phyloP scores from a whole-genome alignment of 2,329 filamentous ascomycete genomes.

The Penicillium aurantiogriseum region DNA sequence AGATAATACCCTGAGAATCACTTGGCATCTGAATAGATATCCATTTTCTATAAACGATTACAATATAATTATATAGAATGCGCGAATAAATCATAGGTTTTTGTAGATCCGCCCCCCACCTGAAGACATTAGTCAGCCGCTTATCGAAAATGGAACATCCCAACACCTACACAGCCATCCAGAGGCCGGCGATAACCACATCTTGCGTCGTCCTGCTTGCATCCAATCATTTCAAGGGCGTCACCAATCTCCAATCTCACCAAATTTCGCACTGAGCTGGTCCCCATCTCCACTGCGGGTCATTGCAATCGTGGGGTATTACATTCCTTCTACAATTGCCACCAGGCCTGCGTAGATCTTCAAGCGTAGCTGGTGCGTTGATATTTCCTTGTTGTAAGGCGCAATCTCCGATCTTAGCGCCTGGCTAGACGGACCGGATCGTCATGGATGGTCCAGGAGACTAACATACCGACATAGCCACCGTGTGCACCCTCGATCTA shows the following conservation, averaged over 20 bases:
- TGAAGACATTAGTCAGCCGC: conserved; percentile 6
- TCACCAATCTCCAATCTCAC: conserved; percentile 5
- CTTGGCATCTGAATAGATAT: background rate
- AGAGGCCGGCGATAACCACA: conserved; percentile 22
- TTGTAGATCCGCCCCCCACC: background rate
- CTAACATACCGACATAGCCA: conserved; percentile 8
- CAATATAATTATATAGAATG: background rate
- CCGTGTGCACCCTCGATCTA: background rate
- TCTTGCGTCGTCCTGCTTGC: background rate
- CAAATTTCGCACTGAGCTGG: background rate
- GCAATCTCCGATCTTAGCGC: background rate
- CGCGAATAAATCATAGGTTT: no score
- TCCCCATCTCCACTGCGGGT: conserved; percentile 22
- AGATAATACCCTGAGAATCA: background rate
- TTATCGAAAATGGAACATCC: conserved; percentile 4
- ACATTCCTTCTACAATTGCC: conserved; percentile 8
- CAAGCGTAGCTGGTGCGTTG: conserved; percentile 1
- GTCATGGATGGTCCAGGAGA: background rate
- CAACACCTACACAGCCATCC: conserved; percentile 15
- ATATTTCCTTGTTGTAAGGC: background rate
- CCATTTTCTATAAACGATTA: background rate
- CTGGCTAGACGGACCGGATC: background rate
- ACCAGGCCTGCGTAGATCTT: conserved; percentile 13
- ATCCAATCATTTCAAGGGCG: conserved; percentile 17
- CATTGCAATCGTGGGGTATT: conserved; percentile 19